phyloP scores from a whole-genome alignment of 2,329 filamentous ascomycete species.

The Verticillium tricorpus region DNA sequence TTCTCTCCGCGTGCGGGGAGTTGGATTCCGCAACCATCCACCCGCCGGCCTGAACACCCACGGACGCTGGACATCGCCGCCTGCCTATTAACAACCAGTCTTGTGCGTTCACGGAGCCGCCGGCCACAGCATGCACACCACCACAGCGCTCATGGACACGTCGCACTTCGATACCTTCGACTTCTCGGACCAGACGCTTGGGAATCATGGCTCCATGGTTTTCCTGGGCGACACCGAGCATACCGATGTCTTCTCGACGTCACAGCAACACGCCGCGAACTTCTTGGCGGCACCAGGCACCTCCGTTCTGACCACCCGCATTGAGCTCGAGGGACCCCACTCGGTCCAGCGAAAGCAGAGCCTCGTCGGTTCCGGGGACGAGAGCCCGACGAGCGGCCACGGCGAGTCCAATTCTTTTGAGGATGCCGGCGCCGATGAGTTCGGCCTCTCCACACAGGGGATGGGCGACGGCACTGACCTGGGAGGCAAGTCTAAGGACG shows the following conservation, averaged over 20 bases:
- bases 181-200: constrained; percentile 42
- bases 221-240: constrained; percentile 27
- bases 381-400: constrained; percentile 36
- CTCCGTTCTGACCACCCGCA: not conserved
- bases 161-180: constrained; percentile 50
- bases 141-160: constrained; percentile 29
- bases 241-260: constrained; percentile 24
- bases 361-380: constrained; percentile 40
- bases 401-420: constrained; percentile 44
- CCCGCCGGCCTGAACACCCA: not conserved
- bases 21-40: not conserved
- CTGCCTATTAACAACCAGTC: not conserved
- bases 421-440: constrained; percentile 54
- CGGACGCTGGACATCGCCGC: not conserved
- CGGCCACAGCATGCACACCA: not conserved
- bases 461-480: constrained; percentile 50
- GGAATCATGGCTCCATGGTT: constrained; percentile 36
- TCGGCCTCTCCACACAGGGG: constrained; percentile 43
- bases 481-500: constrained; percentile 49
- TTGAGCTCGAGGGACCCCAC: constrained; percentile 8
- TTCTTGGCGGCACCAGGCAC: not conserved
- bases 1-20: not conserved
- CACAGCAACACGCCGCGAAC: constrained; percentile 20
- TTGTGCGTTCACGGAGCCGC: not conserved
- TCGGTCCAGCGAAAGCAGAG: constrained; percentile 20